Base-by-base conservation (phyloP, 202 grass and related monocot species). In the Zoysia matrella region DNA sequence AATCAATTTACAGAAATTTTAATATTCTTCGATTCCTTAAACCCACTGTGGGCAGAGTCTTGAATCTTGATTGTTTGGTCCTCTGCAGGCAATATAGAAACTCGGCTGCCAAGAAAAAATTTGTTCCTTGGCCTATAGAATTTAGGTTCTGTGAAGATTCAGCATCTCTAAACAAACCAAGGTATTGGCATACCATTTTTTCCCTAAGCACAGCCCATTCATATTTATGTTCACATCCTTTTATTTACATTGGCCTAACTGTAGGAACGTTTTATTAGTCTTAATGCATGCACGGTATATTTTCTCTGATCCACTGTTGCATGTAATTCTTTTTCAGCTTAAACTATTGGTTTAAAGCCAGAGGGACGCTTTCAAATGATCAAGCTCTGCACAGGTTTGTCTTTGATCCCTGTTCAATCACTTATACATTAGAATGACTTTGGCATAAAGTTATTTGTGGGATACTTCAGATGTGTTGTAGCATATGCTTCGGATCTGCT, bases 401-500 rank as follows among this genome's bases (percentile, higher is more conserved):
- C 73, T 89, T 82, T 69, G 44, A 78, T 75, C 63, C 77, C 70
- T 46, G 14, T 62, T 55, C 3, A 48, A 40, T 80, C 57, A 6
- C 15, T 52, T 3, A 4, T 80, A 47, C 49, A 7, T 71, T 67
- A 55, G 12, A 39, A 68, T 74, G 30, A 47, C 7, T 22, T 77
- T 47, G 13, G 42, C 53, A 81, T 61, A 15, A 36, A 36, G 76
- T 83, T 79, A 55, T 60, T 78, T 22, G 30, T 88, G 67, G 77
- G 52, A 68, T 73, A 39, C 75, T 73, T 68, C 83, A 99, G 96
- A 83, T 99, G 96, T 89, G 96, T 94, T 68, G 89, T 96, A 85
- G 96, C 96, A 82, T 99, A 99, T 86, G 96, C 93, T 61, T 99
- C 96, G 3, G 96, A 99, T 87, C 87, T 99, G 82, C 56, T 99